Evolutionary conservation across 2,329 filamentous ascomycete species (phyloP), one percentile per base, ranked within the genome.

Genomic region (Colletotrichum tamarilloi): DNA sequence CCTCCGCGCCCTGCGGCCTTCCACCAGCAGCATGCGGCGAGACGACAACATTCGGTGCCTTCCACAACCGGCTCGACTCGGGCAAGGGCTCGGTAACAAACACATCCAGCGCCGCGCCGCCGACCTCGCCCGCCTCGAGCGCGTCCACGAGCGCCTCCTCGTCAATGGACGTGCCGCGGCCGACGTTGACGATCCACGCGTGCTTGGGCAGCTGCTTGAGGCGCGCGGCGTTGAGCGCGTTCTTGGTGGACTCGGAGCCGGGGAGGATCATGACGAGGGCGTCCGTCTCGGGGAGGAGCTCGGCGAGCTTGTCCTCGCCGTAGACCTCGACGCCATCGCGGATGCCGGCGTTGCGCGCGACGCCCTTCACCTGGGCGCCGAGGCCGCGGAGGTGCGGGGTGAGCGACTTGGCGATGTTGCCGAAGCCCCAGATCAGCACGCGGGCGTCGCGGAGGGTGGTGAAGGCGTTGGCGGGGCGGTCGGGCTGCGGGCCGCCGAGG

Each of bases 201-300:
- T 92, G 90, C 75, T 85, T 86, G 49, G 90, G 90, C 74, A 92
- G 81, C 58, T 86, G 78, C 75, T 81, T 82, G 57, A 92, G 78
- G 8, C 88, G 80, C 79, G 90, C 87, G 32, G 83, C 84, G 76
- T 88, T 89, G 72, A 92, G 84, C 1, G 84, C 89, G 76, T 92
- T 82, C 46, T 82, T 82, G 30, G 90, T 92, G n/a, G 85, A 83
- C 9, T 87, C 87, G 46, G 86, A 86, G 0, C 90, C 90, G 0
- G 90, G 90, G 8, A 92, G 83, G 75, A 92, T 92, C 90, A 92
- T 92, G 76, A 92, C 90, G n/a, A 92, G 84, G 0, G 89, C 91
- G 77, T 92, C 91, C 0, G 90, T 91, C 78, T 86, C 77, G 38
- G 86, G 83, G 46, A 92, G 84, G 38, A 92, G 80, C 74, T 87